Evolutionary conservation across 805 yeast genomes (phyloP), one percentile per base, ranked within the genome.

Genomic region (Peterozyma toletana): DNA sequence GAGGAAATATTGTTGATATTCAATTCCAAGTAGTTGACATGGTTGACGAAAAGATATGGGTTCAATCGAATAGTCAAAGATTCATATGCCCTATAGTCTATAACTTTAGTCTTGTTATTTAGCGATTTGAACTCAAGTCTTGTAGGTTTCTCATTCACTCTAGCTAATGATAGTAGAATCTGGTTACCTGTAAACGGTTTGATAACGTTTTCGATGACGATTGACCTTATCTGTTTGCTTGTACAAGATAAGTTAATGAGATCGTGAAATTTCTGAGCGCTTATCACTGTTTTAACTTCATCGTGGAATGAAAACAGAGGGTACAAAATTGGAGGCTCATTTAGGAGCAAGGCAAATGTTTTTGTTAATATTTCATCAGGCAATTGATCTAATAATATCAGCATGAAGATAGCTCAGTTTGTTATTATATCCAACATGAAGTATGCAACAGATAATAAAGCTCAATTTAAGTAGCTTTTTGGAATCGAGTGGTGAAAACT

Each of bases 1-100:
- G 27, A 27, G 6, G 13, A 15, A n/a, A 42, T 10, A 27, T 34
- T 34, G 30, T 33, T 38, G 21, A 42, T 16, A 16, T 41, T 38
- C 5, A 42, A 13, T 16, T 42, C 45, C 39, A 42, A 42, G n/a
- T 16, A 15, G 6, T 27, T 29, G 30, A 42, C 41, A 38, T 37
- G 15, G 9, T 13, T 18, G 7, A 30, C 21, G 9, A 42, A 37
- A 9, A 18, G 18, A 14, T 16, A 13, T 9, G 14, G 30, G n/a
- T 21, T 21, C 27, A 7, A 21, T 4, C 27, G 4, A 15, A 17
- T 37, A 17, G 13, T 15, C 9, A 6, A 15, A 16, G 14, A 5
- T 37, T 38, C 15, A 9, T 15, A 14, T 10, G 33, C 33, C 21
- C 27, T 11, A 27, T 7, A 13, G 38, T 21, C 33, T 11, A 34